These are phyloP conservation scores for Auricularia cornea DNA, from an alignment of 768 basidiomycete species.

Conservation along the genomic window DNA sequence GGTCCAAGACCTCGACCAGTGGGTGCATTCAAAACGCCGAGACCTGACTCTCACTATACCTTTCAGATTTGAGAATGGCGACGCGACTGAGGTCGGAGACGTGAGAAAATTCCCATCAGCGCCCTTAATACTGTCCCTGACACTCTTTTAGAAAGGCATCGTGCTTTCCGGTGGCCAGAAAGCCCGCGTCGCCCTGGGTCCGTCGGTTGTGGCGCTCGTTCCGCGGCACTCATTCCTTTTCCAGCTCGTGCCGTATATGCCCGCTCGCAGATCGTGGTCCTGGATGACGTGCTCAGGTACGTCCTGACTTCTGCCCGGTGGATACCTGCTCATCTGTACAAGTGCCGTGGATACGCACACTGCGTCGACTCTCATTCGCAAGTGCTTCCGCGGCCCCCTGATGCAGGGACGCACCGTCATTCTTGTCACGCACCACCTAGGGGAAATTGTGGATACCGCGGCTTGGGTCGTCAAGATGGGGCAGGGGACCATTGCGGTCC, in stretches of 20 bases:
- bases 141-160: constrained; percentile 27
- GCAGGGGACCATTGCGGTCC: background rate
- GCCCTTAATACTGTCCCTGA: background rate
- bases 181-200: constrained; percentile 1
- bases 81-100: background rate
- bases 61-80: too few species aligned
- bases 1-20: constrained; percentile 43
- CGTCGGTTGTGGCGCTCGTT: background rate
- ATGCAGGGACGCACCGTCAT: constrained; percentile 26
- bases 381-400: constrained; percentile 29
- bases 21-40: too few species aligned
- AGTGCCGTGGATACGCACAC: constrained; percentile 28
- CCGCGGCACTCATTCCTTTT: background rate
- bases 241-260: constrained; percentile 15
- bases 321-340: too few species aligned
- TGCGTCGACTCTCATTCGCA: constrained; percentile 23
- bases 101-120: background rate
- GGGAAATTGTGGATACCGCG: background rate
- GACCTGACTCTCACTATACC: too few species aligned
- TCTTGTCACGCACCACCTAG: constrained; percentile 27
- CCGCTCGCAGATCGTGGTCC: constrained; percentile 9
- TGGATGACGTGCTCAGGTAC: constrained; percentile 18
- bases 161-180: constrained; percentile 15
- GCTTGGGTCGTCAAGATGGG: background rate
- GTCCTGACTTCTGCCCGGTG: constrained; percentile 1